Conservation (phyloP, 2,329 filamentous ascomycete genomes). For the Orbilia brochopaga region DNA sequence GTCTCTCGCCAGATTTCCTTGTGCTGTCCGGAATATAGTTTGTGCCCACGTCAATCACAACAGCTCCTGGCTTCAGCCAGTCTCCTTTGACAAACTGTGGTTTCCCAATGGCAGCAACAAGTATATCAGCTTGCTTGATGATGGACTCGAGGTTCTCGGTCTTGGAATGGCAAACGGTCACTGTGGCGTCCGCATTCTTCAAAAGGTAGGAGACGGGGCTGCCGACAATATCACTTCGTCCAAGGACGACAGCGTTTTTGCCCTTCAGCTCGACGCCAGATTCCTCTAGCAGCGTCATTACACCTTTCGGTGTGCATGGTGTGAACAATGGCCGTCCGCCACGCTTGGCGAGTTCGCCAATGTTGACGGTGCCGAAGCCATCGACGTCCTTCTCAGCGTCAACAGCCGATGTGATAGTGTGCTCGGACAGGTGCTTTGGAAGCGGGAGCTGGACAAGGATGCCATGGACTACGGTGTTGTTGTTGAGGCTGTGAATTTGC, state of each 20-base stretch:
- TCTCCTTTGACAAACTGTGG: slow-evolving; percentile 89
- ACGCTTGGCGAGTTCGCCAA: slow-evolving; percentile 94
- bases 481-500: slow-evolving; percentile 80
- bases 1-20: slow-evolving; percentile 88
- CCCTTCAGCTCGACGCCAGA: slow-evolving; percentile 81
- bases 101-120: slow-evolving; percentile 89
- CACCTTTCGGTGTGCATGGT: slow-evolving; percentile 94
- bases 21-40: slow-evolving; percentile 90
- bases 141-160: slow-evolving; percentile 75
- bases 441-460: slow-evolving; percentile 93
- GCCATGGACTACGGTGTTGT: slow-evolving; percentile 83
- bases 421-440: slow-evolving; percentile 87
- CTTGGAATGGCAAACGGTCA: slow-evolving; percentile 93
- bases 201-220: slow-evolving; percentile 95
- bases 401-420: slow-evolving; percentile 86
- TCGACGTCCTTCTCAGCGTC: slow-evolving; percentile 96
- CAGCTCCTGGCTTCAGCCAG: slow-evolving; percentile 91
- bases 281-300: slow-evolving; percentile 89
- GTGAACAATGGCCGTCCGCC: slow-evolving; percentile 87
- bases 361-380: slow-evolving; percentile 91
- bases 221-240: slow-evolving; percentile 95
- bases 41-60: slow-evolving; percentile 96
- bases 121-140: slow-evolving; percentile 82
- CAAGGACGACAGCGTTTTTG: slow-evolving; percentile 93
- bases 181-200: slow-evolving; percentile 93